Conservation (phyloP, 768 basidiomycete species). For the Podaxis sp. region DNA sequence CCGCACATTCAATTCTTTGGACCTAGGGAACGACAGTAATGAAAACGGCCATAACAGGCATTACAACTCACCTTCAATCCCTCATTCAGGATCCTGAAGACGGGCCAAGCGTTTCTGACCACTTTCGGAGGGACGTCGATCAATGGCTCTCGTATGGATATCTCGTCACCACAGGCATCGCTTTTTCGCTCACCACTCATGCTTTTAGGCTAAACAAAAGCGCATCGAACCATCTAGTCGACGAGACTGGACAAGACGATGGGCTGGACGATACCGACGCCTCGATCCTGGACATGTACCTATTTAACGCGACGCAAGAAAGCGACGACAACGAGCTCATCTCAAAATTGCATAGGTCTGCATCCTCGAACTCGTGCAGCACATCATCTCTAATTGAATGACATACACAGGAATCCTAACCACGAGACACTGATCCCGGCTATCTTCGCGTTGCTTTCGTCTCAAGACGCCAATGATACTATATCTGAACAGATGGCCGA, state of each 20-base stretch:
- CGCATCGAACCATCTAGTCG: neutral
- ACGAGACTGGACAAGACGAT: neutral
- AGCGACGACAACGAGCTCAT: neutral
- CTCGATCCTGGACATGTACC: conserved; percentile 9
- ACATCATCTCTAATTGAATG: neutral
- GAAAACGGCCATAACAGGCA: neutral
- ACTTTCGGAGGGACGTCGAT: conserved; percentile 5
- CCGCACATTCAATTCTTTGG: neutral
- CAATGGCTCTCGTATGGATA: conserved; percentile 11
- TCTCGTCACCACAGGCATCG: neutral
- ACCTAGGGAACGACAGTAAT: neutral
- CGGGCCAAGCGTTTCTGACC: neutral
- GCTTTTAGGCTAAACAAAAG: neutral
- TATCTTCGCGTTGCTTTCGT: conserved; percentile 44
- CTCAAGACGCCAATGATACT: conserved; percentile 56
- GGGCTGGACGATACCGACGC: neutral
- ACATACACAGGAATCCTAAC: conserved; percentile 14
- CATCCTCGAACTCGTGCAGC: no score
- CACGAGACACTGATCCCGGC: conserved; percentile 25
- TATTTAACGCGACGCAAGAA: neutral
- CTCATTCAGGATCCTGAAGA: conserved; percentile 4
- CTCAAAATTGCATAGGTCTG: neutral
- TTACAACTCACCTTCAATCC: conserved; percentile 4
- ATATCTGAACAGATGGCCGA: conserved; percentile 81
- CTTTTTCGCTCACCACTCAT: neutral